Evolutionary conservation across 192 early-diverging fungal genomes (phyloP), one percentile per base, ranked within the genome.

Genomic region (Chytriomyces sp.): DNA sequence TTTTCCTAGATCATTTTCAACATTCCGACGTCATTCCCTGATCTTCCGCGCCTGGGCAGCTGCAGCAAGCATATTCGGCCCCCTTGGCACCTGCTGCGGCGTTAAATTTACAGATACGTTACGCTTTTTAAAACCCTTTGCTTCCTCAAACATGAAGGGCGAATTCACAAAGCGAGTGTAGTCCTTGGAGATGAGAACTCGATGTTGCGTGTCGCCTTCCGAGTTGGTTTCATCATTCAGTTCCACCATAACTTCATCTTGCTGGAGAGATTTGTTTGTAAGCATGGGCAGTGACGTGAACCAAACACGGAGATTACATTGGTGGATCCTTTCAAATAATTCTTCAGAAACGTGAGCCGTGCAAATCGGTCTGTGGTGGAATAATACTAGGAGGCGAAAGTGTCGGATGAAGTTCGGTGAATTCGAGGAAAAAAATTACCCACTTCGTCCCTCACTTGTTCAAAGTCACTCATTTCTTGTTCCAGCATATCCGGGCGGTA

Each of bases 241-340:
- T 22, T 5, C 6, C 6, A 73, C 44, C 17, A 36, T 73, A 5
- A 52, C 44, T 52, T 63, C 57, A 41, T 71, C 53, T 59, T 71
- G 69, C 55, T 69, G 52, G 2, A 4, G 12, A 52, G 38, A 69
- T 12, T 8, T 28, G 12, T 17, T 58, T 12, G 41, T 31, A 52
- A 53, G n/a, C 49, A 65, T 25, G 31, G 33, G 53, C 2, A 38
- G 19, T 17, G 37, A 63, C 34, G 17, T 3, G 38, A 57, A 69
- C 17, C 56, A 61, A 49, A n/a, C 4, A 3, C n/a, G 8, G 22
- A 10, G 8, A 39, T n/a, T 22, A 62, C 70, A 34, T 73, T 73
- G 6, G 69, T 60, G 7, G 71, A 73, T 28, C 52, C 59, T 32
- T 40, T 63, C 52, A 73, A 38, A 64, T 64, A 63, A 64, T 73